phyloP scores from a whole-genome alignment of 179 eudicot species.

The Nepenthes alata region DNA sequence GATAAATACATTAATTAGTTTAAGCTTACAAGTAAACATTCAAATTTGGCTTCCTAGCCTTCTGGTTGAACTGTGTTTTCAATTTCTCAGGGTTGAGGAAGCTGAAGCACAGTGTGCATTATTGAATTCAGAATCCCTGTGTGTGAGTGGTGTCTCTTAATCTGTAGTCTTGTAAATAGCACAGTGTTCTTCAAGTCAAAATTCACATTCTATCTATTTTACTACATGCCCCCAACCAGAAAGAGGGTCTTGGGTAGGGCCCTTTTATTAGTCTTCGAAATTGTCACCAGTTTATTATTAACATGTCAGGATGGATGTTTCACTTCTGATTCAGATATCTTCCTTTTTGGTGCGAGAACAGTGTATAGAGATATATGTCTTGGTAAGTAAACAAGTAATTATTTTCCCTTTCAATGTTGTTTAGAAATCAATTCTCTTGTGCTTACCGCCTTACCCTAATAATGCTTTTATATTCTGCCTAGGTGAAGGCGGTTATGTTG shows the following conservation, averaged over 20 bases:
- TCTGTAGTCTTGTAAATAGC: background rate
- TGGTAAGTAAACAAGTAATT: slow-evolving; percentile 33
- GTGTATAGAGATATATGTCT: slow-evolving; percentile 96
- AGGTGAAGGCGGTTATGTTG: slow-evolving; percentile 81
- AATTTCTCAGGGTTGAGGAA: slow-evolving; percentile 67
- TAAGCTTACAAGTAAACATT: too few species aligned
- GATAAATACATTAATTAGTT: too few species aligned
- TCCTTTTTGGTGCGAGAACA: slow-evolving; percentile 94
- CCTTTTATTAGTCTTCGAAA: background rate
- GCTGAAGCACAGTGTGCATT: slow-evolving; percentile 97
- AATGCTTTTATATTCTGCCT: slow-evolving; percentile 9
- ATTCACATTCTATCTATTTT: too few species aligned
- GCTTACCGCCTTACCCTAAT: background rate
- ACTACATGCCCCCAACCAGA: background rate
- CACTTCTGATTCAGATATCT: slow-evolving; percentile 85
- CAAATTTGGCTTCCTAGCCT: too few species aligned
- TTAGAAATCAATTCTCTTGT: too few species aligned
- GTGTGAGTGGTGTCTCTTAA: slow-evolving; percentile 39
- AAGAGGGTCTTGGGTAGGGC: background rate
- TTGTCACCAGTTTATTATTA: background rate
- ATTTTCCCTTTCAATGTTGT: slow-evolving; percentile 1
- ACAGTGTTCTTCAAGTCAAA: too few species aligned
- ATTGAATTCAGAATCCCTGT: slow-evolving; percentile 62
- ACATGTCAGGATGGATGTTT: slow-evolving; percentile 88
- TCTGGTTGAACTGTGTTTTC: slow-evolving; percentile 2